Conservation (phyloP, 2,329 filamentous ascomycete genomes). For the Elsinoe ampelina region DNA sequence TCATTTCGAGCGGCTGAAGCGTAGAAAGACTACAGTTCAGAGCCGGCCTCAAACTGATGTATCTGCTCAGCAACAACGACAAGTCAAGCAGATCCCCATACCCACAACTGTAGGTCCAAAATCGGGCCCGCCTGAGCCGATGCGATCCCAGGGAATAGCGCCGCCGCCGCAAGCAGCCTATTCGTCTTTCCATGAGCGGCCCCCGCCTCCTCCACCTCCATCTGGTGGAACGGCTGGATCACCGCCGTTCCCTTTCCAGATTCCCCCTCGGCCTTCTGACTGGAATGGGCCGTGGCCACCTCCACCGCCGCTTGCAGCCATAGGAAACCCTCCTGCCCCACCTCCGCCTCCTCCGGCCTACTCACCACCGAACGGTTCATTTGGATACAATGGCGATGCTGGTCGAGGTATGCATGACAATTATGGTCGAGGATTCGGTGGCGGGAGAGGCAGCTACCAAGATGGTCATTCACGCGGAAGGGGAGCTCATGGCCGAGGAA, state of each 20-base stretch:
- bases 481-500: neutral
- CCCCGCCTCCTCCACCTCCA: constrained; percentile 1
- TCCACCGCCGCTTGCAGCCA: neutral
- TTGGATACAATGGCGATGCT: neutral
- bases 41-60: neutral
- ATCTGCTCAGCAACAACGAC: neutral
- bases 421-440: neutral
- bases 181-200: neutral
- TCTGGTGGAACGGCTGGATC: neutral
- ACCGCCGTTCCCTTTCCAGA: neutral
- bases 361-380: neutral
- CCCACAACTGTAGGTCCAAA: constrained; percentile 6
- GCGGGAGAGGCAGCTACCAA: neutral
- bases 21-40: neutral
- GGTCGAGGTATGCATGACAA: neutral
- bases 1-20: constrained; percentile 13
- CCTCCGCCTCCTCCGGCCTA: constrained; percentile 6
- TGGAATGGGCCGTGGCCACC: constrained; percentile 4
- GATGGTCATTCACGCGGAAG: neutral
- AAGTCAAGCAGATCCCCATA: neutral
- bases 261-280: constrained; percentile 25
- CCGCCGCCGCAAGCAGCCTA: neutral
- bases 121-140: neutral
- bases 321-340: neutral
- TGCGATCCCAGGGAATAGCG: no score